Conservation (phyloP, 805 yeast genomes). For the Komagataella mondaviorum region DNA sequence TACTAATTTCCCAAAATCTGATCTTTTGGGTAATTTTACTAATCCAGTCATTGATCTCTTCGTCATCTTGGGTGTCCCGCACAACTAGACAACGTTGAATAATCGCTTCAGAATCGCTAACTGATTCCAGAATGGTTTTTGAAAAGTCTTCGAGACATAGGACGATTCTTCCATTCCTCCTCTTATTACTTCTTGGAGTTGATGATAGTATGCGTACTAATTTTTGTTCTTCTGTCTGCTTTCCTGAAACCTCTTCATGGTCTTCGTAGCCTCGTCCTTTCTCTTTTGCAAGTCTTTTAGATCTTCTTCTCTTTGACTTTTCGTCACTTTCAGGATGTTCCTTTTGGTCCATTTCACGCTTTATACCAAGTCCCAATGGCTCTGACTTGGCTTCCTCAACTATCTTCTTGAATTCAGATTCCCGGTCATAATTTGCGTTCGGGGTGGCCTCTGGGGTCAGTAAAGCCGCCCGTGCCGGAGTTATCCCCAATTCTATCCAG, state of each 20-base stretch:
- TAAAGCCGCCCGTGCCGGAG: slow-evolving; percentile 8
- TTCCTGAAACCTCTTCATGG: background rate
- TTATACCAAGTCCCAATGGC: background rate
- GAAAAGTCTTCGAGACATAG: background rate
- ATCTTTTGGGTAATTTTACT: background rate
- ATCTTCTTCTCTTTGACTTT: background rate
- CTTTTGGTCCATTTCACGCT: background rate
- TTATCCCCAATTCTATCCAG: slow-evolving; percentile 25
- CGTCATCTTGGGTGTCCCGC: background rate
- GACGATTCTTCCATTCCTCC: background rate
- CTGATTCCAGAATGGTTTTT: background rate
- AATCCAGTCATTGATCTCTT: background rate
- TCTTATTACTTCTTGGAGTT: background rate
- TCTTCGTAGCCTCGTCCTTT: background rate
- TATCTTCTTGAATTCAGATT: slow-evolving; percentile 11
- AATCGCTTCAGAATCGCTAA: background rate
- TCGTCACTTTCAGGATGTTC: background rate
- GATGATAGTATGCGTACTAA: background rate
- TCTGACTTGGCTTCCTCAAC: slow-evolving; percentile 9
- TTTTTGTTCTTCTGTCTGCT: background rate
- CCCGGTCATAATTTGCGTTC: slow-evolving; percentile 7
- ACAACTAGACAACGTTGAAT: background rate
- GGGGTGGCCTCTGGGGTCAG: slow-evolving; percentile 16
- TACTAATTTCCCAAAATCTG: background rate
- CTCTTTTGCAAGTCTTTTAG: background rate